These are phyloP conservation scores for Sugiyamaella valdiviana DNA, from an alignment of 805 yeast genomes.

Conservation along the genomic window DNA sequence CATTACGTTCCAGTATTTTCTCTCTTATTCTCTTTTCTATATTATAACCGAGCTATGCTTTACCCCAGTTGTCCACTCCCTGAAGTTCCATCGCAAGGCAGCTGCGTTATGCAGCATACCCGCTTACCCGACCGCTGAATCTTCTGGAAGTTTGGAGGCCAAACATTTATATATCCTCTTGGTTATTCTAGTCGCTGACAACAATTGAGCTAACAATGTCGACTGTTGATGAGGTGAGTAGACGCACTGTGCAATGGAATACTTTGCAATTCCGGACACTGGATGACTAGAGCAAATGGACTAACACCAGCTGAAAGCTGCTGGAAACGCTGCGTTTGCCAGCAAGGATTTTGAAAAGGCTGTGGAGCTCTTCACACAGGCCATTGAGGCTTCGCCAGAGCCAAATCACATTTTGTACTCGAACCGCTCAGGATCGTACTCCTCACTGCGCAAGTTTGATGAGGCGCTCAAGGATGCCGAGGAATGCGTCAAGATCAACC, in stretches of 20 bases:
- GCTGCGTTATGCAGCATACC: neutral
- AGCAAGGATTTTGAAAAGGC: slow-evolving; percentile 81
- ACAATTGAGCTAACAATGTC: neutral
- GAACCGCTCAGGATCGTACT: slow-evolving; percentile 87
- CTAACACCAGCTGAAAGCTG: slow-evolving; percentile 51
- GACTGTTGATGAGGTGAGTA: neutral
- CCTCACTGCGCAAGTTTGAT: slow-evolving; percentile 67
- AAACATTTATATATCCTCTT: neutral
- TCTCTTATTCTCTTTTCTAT: too few species aligned
- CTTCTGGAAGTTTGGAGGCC: neutral
- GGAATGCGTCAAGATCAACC: slow-evolving; percentile 71
- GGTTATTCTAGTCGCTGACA: neutral
- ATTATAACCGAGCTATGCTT: too few species aligned
- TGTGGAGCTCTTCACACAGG: slow-evolving; percentile 72
- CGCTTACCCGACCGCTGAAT: neutral
- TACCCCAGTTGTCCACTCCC: too few species aligned
- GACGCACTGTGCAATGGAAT: neutral
- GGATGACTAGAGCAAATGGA: too few species aligned
- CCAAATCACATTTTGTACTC: slow-evolving; percentile 93
- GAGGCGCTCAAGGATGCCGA: slow-evolving; percentile 82
- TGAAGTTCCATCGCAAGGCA: too few species aligned
- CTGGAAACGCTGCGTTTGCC: slow-evolving; percentile 89
- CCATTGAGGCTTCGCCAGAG: slow-evolving; percentile 70
- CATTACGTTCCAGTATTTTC: too few species aligned
- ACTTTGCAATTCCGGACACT: too few species aligned